Evolutionary conservation across 495 filamentous ascomycete genomes (phyloP).

Genomic region (Pseudoneurospora amorphoporcata): DNA sequence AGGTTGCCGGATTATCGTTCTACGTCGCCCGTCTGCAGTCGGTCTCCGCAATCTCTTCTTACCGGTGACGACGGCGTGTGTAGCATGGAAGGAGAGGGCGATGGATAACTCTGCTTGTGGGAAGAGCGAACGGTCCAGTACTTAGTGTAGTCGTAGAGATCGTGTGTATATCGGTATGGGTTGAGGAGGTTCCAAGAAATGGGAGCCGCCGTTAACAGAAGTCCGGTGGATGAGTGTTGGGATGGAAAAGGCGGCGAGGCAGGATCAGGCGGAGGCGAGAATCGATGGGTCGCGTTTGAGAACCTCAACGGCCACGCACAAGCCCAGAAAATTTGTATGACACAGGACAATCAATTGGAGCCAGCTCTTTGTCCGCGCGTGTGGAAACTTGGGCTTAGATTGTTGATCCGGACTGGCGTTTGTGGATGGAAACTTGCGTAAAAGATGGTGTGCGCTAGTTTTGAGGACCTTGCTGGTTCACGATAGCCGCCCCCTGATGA

Average conservation of each 20-base stretch:
- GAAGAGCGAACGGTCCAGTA: neutral
- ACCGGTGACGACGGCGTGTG: neutral
- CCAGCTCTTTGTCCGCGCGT: neutral
- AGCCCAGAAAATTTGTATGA: neutral
- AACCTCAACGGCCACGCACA: neutral
- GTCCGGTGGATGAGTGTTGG: neutral
- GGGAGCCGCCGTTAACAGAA: neutral
- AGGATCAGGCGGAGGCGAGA: neutral
- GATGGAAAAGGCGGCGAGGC: neutral
- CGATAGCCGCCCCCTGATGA: neutral
- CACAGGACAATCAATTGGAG: neutral
- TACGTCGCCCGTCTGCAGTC: neutral
- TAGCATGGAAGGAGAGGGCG: neutral
- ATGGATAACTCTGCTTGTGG: neutral
- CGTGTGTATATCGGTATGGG: neutral
- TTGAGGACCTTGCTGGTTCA: neutral
- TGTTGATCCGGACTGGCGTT: neutral
- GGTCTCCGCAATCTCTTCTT: neutral
- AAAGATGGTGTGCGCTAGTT: neutral
- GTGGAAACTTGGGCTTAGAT: neutral
- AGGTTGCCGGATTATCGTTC: neutral
- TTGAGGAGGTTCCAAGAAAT: neutral
- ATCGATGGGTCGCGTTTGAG: neutral
- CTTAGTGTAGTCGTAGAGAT: neutral
- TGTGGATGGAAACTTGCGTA: neutral